Base-by-base conservation (phyloP, 2,329 filamentous ascomycete genomes). In the Fusarium staphyleae region DNA sequence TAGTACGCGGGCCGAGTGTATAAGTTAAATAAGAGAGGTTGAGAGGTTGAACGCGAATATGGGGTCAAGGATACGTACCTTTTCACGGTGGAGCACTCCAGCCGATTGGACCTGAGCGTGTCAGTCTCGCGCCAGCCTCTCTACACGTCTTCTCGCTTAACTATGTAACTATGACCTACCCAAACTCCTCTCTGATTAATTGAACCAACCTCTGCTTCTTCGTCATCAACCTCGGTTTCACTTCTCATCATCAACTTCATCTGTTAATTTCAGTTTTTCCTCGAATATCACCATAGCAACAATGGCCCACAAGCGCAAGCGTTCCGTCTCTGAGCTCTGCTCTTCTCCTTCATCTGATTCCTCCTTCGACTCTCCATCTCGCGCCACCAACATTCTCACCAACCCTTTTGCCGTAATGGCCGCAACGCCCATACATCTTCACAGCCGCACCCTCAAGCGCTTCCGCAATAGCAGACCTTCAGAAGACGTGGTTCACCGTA, bases 371-470 rank as follows among this genome's bases (percentile, higher is more conserved):
- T 70, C 40, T 70, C 77, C 16, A 57, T 72, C 73, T 24, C 53
- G 63, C 5, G 61, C 69, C 5, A 62, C 57, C 58, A 66, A 70
- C 35, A 59, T 70, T 14, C 65, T 63, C 57, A 67, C 68, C 43
- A 61, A 63, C 16, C 71, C 75, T 35, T 65, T 69, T 42, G 63
- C 73, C 24, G 66, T 63, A 19, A 71, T 75, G 56, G 69, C 72
- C 55, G 69, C 65, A 57, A 48, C 73, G 47, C 70, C 73, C 28
- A 47, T 77, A 12, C 77, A 83, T 46, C 76, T 84, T 12, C 72
- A 77, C 44, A 81, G 83, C 60, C 81, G 85, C 19, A 88, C 85
- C 1, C 72, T 82, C 66, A 88, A 88, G 72, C 81, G 85, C 7
- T 78, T 82, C 55, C 83, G 85, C 52, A 77, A 87, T 68, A 80